These are phyloP conservation scores for Metarhizium rileyi DNA, from an alignment of 2,329 filamentous ascomycete species.

Conservation along the genomic window DNA sequence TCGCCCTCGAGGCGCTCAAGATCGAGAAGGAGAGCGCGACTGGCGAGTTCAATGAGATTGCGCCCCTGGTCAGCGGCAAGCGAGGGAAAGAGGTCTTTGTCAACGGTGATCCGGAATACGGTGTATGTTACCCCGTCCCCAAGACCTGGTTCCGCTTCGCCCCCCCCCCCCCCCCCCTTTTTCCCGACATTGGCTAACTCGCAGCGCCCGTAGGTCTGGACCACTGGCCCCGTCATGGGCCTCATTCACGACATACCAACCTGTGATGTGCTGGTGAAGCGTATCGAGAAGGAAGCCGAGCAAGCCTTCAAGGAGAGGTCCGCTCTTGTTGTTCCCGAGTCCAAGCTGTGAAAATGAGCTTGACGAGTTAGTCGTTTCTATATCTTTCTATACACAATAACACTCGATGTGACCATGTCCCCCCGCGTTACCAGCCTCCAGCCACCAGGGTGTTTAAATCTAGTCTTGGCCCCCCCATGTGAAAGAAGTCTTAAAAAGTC, in stretches of 20 bases:
- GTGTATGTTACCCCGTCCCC: conserved; percentile 47
- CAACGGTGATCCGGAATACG: conserved; percentile 83
- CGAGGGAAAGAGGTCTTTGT: conserved; percentile 84
- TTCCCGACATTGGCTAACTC: conserved; percentile 5
- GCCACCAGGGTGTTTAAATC: too few species aligned
- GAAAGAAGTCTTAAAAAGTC: not conserved
- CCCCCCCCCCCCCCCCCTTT: too few species aligned
- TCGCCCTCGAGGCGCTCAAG: conserved; percentile 68
- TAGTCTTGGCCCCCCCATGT: too few species aligned
- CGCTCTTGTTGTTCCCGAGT: conserved; percentile 42
- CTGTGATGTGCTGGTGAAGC: conserved; percentile 56
- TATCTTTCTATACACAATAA: not conserved
- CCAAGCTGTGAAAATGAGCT: conserved; percentile 43
- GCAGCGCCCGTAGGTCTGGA: conserved; percentile 66
- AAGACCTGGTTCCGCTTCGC: too few species aligned
- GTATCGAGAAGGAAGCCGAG: conserved; percentile 71
- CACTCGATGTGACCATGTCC: not conserved
- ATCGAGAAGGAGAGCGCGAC: conserved; percentile 74
- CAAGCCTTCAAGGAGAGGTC: conserved; percentile 52
- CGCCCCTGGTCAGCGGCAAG: conserved; percentile 80
- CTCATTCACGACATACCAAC: conserved; percentile 77
- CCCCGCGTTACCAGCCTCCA: too few species aligned
- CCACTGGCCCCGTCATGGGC: conserved; percentile 89
- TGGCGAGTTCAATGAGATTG: conserved; percentile 84
- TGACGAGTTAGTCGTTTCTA: not conserved